These are phyloP conservation scores for Salmacisia buchloeana DNA, from an alignment of 1,284 basidiomycete genomes.

Conservation along the genomic window DNA sequence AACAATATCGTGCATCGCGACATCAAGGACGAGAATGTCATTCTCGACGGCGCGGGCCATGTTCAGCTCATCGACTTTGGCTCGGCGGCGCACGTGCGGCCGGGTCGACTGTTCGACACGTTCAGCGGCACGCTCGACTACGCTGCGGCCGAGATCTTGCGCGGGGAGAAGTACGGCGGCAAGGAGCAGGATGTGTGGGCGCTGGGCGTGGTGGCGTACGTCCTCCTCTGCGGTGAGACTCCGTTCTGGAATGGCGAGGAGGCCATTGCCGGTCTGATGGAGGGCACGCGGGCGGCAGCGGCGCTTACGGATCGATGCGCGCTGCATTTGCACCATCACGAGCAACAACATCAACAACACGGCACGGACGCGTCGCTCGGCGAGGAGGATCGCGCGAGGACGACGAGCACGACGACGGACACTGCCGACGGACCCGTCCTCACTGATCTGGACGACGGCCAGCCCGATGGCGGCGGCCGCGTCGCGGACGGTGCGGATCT, in stretches of 20 bases:
- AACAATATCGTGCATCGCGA: constrained; percentile 95
- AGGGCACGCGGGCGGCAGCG: constrained; percentile 37
- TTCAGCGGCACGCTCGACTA: constrained; percentile 82
- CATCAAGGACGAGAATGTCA: constrained; percentile 96
- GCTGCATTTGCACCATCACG: constrained; percentile 10
- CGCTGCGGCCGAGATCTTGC: constrained; percentile 90
- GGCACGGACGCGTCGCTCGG: no score
- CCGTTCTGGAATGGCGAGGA: constrained; percentile 62
- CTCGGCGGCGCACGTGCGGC: constrained; percentile 61
- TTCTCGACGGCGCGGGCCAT: constrained; percentile 53
- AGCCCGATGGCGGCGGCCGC: constrained; percentile 67
- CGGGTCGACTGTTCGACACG: constrained; percentile 89
- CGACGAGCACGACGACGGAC: constrained; percentile 15
- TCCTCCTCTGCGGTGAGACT: constrained; percentile 89
- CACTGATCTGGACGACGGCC: constrained; percentile 10
- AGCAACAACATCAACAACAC: neutral
- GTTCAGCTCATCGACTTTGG: constrained; percentile 96
- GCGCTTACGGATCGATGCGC: constrained; percentile 34
- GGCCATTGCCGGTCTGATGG: constrained; percentile 35
- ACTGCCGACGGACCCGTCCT: neutral
- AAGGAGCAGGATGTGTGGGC: constrained; percentile 99
- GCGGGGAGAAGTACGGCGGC: constrained; percentile 87
- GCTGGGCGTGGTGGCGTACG: constrained; percentile 93
- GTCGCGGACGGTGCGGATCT: constrained; percentile 73
- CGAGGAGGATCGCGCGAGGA: constrained; percentile 16